These are phyloP conservation scores for Mycena belliarum DNA, from an alignment of 768 basidiomycete genomes.

Conservation along the genomic window DNA sequence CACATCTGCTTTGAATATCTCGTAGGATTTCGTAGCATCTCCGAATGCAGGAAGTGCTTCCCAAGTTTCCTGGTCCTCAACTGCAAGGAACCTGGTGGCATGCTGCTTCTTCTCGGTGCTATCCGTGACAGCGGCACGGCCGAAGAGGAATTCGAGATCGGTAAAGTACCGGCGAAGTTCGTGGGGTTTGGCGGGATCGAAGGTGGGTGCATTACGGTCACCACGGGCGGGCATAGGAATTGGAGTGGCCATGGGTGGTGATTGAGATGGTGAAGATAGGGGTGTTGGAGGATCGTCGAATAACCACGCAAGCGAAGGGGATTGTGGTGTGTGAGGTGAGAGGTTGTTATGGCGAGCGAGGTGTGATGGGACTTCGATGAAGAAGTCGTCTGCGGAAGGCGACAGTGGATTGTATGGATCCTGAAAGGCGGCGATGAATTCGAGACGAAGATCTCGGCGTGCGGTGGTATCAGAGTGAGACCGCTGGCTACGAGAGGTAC, in stretches of 20 bases:
- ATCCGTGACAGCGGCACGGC: conserved; percentile 2
- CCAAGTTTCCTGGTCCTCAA: conserved; percentile 24
- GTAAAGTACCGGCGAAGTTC: conserved; percentile 23
- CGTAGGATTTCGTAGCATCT: conserved; percentile 14
- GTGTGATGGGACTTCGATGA: not conserved
- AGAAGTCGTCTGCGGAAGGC: not conserved
- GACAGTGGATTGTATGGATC: not conserved
- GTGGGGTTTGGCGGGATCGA: conserved; percentile 19
- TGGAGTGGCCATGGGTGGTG: not conserved
- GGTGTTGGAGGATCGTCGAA: not conserved
- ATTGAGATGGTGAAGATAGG: not conserved
- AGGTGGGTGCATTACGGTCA: conserved; percentile 21
- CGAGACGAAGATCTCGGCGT: not conserved
- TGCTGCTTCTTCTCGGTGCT: conserved; percentile 21
- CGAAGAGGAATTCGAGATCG: conserved; percentile 20
- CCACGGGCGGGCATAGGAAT: conserved; percentile 25
- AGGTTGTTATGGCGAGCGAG: conserved; percentile 2
- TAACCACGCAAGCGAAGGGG: not conserved
- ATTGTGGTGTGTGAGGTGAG: not conserved
- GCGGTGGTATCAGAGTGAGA: not conserved
- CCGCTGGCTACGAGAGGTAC: conserved; percentile 1
- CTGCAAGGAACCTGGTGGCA: conserved; percentile 13
- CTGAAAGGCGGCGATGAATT: not conserved
- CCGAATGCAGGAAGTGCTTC: conserved; percentile 14
- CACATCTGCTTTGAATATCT: conserved; percentile 25